Evolutionary conservation across 176 grass and related monocot genomes (phyloP), one percentile per base, ranked within the genome.

Genomic region (Typha latifolia): DNA sequence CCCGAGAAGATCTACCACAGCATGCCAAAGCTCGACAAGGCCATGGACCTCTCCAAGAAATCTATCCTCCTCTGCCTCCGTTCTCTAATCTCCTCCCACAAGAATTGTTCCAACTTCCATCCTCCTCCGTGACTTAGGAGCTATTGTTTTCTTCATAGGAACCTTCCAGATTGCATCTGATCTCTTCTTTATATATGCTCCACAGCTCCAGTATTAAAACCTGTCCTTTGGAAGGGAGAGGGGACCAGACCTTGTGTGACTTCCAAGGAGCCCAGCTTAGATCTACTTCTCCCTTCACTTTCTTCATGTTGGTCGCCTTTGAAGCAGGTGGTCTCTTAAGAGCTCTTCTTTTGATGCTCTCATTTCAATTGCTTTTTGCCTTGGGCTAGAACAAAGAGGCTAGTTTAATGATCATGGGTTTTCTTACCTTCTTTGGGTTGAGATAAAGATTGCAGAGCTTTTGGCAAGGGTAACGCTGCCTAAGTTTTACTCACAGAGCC

Each of bases 221-320:
- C 23, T 76, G 62, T 66, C 32, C 71, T 61, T 70, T 62, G 27
- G 15, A 67, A 63, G 67, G 27, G 8, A 68, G 55, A 19, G 57
- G 55, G n/a, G 69, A 49, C 13, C 29, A 69, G 57, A 68, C 75
- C n/a, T 23, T 90, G 21, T 97, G 52, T 26, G 83, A 86, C 78
- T 61, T 97, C 59, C 69, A 92, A 50, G 88, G 75, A 37, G 67
- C 78, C 19, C 73, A 92, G 23, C 81, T 97, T 12, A 69, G 83
- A 48, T 67, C 85, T 14, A 48, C 32, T 0, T 62, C 73, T 27
- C 57, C 79, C 14, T 97, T 97, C 68, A 85, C 94, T 55, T 97
- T 79, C 94, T 97, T 97, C 88, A 97, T 97, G 89, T 80, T 97
- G 16, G 85, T 97, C 32, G 83, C 94, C 18, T 92, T 62, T 53